Conservation (phyloP, 139 green algal genomes). For the Chlorella sp. region DNA sequence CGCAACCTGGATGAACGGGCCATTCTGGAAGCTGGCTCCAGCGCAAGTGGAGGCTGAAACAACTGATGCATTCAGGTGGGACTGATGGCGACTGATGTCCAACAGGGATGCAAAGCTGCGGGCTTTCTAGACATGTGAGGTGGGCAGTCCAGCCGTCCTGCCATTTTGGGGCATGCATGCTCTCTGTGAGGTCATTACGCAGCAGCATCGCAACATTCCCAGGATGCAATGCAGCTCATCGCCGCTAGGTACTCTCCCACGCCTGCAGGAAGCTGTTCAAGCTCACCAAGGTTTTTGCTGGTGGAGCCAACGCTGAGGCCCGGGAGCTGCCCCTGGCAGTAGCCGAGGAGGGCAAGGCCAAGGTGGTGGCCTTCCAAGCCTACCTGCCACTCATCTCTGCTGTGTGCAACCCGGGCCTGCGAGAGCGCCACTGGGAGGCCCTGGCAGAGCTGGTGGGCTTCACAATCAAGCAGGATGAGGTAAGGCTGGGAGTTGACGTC, state of each 20-base stretch:
- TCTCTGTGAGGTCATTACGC: too few relatives aligned
- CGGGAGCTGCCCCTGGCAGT: constrained; percentile 26
- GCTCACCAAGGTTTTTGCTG: constrained; percentile 58
- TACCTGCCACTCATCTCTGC: constrained; percentile 57
- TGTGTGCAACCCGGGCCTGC: constrained; percentile 70
- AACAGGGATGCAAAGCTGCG: too few relatives aligned
- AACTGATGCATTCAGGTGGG: constrained; percentile 52
- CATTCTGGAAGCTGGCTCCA: constrained; percentile 65
- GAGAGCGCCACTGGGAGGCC: constrained; percentile 63
- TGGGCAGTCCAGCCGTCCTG: too few relatives aligned
- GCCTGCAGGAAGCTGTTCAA: constrained; percentile 69
- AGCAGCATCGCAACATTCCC: too few relatives aligned
- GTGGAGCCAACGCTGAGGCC: constrained; percentile 9
- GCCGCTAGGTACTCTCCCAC: too few relatives aligned
- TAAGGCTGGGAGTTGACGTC: too few relatives aligned
- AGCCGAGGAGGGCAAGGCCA: constrained; percentile 42
- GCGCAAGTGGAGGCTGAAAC: constrained; percentile 62
- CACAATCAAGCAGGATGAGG: constrained; percentile 59
- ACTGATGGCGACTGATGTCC: too few relatives aligned
- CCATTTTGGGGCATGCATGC: too few relatives aligned
- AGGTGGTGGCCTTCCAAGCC: constrained; percentile 45
- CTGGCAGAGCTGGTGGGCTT: constrained; percentile 63
- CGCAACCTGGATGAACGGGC: constrained; percentile 58
- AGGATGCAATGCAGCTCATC: too few relatives aligned
- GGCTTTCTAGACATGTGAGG: too few relatives aligned